phyloP scores from a whole-genome alignment of 2,329 filamentous ascomycete species.

The Myrmaecium sp. region DNA sequence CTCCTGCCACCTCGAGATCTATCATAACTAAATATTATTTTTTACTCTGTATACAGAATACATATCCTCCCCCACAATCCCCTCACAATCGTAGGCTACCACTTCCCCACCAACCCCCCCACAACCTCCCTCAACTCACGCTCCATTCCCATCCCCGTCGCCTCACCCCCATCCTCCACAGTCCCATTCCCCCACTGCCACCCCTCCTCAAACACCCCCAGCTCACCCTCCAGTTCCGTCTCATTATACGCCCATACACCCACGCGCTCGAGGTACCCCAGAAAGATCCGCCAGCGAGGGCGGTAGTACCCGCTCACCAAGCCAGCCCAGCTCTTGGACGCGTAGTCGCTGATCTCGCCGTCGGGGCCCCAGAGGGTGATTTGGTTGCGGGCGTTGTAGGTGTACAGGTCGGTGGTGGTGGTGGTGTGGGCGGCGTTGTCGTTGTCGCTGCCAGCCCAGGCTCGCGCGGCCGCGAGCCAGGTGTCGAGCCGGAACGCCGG shows the following conservation, averaged over 20 bases:
- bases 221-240: neutral
- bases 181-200: slow-evolving; percentile 1
- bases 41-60: too few relatives aligned
- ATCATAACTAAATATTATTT: too few relatives aligned
- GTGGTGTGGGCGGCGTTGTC: slow-evolving; percentile 5
- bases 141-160: neutral
- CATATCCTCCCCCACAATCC: too few relatives aligned
- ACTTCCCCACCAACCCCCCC: neutral
- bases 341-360: slow-evolving; percentile 33
- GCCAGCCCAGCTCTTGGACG: slow-evolving; percentile 32
- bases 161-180: neutral
- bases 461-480: slow-evolving; percentile 25
- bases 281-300: slow-evolving; percentile 29
- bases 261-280: slow-evolving; percentile 19
- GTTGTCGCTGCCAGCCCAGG: slow-evolving; percentile 9
- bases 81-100: too few relatives aligned
- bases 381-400: slow-evolving; percentile 33
- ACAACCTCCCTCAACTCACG: neutral
- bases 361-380: slow-evolving; percentile 33
- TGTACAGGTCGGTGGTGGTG: slow-evolving; percentile 19
- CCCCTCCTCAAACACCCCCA: slow-evolving; percentile 1
- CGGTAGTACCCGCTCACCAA: slow-evolving; percentile 30
- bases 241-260: neutral
- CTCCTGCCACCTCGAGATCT: too few relatives aligned
- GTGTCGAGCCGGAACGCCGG: slow-evolving; percentile 24